Conservation (phyloP, 139 green algal genomes). For the Haematococcus lacustris region DNA sequence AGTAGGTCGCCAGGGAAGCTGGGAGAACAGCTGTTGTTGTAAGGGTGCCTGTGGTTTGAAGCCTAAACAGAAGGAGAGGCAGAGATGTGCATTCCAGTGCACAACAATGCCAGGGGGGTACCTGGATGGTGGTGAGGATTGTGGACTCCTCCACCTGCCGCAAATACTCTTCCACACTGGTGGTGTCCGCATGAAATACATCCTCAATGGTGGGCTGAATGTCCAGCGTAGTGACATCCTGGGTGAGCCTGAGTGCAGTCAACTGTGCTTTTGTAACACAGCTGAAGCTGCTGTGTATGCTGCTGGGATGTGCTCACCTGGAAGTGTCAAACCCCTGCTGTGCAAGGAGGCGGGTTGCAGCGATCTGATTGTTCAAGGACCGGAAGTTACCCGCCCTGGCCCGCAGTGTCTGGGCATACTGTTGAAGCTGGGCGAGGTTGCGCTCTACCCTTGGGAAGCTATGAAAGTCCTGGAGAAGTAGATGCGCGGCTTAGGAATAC, state of each 20-base stretch:
- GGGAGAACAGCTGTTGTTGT: too few species aligned
- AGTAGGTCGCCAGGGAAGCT: too few species aligned
- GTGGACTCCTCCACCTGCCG: slow-evolving; percentile 72
- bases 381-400: slow-evolving; percentile 46
- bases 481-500: neutral
- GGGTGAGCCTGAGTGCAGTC: slow-evolving; percentile 52
- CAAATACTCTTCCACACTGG: slow-evolving; percentile 74
- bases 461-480: too few species aligned
- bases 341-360: slow-evolving; percentile 67
- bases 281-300: too few species aligned
- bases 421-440: slow-evolving; percentile 65
- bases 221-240: slow-evolving; percentile 65
- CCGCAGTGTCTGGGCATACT: slow-evolving; percentile 53
- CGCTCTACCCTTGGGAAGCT: slow-evolving; percentile 67
- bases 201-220: slow-evolving; percentile 72
- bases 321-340: slow-evolving; percentile 69
- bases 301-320: slow-evolving; percentile 28
- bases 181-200: slow-evolving; percentile 65
- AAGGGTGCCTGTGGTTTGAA: too few species aligned
- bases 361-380: slow-evolving; percentile 42
- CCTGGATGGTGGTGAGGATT: slow-evolving; percentile 53
- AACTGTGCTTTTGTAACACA: too few species aligned
- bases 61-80: too few species aligned
- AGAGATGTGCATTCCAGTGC: neutral
- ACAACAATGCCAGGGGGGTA: slow-evolving; percentile 1